A percentile compares a stretch with the other conserved stretches of the same genome.
Evolutionary conservation across 139 green algal genomes (phyloP).

Genomic region (Auxenochlorella protothecoides): DNA sequence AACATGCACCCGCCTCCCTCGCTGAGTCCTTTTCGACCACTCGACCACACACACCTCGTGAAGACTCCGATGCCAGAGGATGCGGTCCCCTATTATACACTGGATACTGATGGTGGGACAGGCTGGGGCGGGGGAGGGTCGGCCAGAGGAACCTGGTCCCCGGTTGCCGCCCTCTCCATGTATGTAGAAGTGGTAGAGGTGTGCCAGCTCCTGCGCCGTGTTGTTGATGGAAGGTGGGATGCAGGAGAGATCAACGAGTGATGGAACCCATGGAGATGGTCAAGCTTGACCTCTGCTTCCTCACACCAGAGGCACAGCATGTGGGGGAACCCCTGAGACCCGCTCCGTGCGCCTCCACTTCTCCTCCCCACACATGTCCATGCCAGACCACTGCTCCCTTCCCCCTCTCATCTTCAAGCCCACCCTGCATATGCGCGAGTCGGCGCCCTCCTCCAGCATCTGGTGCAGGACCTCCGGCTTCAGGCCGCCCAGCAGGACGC

Average conservation of each 20-base stretch:
- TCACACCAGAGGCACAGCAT: too few relatives aligned
- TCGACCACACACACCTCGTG: too few relatives aligned
- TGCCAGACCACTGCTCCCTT: neutral
- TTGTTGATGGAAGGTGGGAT: neutral
- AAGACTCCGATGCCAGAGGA: slow-evolving; percentile 19
- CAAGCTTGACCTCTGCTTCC: too few relatives aligned
- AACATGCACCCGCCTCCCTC: too few relatives aligned
- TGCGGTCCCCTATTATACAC: neutral
- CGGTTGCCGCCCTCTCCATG: slow-evolving; percentile 52
- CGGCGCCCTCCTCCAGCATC: slow-evolving; percentile 27
- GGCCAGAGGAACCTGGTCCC: neutral
- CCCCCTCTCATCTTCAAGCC: too few relatives aligned
- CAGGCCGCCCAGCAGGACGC: slow-evolving; percentile 50
- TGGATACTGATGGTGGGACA: neutral
- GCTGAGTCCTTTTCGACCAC: too few relatives aligned
- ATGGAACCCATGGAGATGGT: neutral
- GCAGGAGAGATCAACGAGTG: neutral
- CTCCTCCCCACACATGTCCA: neutral
- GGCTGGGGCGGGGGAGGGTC: too few relatives aligned
- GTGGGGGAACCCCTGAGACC: too few relatives aligned
- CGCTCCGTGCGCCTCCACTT: too few relatives aligned
- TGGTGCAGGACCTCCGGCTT: slow-evolving; percentile 49
- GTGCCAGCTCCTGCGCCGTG: slow-evolving; percentile 47
- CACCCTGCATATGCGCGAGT: slow-evolving; percentile 15
- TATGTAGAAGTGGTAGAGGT: slow-evolving; percentile 83